Base-by-base conservation (phyloP, 805 yeast genomes). In the Maudiozyma bulderi region DNA sequence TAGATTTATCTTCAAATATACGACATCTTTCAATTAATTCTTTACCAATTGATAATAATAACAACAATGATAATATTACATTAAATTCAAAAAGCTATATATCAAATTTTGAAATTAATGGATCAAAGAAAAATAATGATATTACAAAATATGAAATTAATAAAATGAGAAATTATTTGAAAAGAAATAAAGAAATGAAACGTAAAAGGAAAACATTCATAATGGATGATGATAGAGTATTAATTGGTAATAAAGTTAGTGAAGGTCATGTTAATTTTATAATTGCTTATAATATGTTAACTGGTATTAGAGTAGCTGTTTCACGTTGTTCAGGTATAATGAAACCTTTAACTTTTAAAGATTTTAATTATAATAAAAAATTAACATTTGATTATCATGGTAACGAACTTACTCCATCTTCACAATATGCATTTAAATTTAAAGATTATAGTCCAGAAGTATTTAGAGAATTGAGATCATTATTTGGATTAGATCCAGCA, bases 401-500 rank as follows among this genome's bases (percentile, higher is more conserved):
- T 2, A 86, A 84, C 57, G 95, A 88, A 60, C 70, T 84, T 55
- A 88, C 95, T 0, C 98, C 98, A 0, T 87, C 96, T 0, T 85
- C 97, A 0, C 88, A 86, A 64, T 90, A 90, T 68, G 96, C 90
- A 56, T 93, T 93, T 73, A 91, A 91, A 66, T 93, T 93, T 67
- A 93, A 93, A 69, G 99, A 93, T 65, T 93, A 93, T 68, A 77
- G 89, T 20, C 99, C 99, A 0, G 87, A 84, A 65, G 97, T 93
- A 4, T 93, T 93, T 65, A 73, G 98, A 41, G 95, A 87, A 56
- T 69, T 93, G 48, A 73, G 99, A 47, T 71, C 78, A 6, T 61
- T 80, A 40, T 93, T 95, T 70, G 89, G 90, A 11, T 74, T 93
- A 31, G 98, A 93, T 60, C 96, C 96, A 3, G 98, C 96, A 0